phyloP scores from a whole-genome alignment of 1,139 yeast species.

The Scheffersomyces parashehatae region DNA sequence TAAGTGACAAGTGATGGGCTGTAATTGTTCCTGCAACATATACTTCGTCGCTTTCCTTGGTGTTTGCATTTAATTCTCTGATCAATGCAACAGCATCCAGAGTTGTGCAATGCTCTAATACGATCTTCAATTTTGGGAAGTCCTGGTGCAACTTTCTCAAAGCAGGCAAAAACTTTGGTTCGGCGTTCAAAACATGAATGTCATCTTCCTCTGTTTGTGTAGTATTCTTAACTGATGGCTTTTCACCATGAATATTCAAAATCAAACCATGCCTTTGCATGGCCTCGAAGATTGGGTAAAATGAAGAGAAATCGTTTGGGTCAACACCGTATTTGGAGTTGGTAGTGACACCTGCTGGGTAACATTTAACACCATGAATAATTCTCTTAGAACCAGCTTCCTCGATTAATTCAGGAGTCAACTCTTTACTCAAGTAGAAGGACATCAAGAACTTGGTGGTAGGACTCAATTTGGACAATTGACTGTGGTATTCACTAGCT shows the following conservation, averaged over 20 bases:
- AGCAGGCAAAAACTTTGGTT: slow-evolving; percentile 91
- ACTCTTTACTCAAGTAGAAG: slow-evolving; percentile 71
- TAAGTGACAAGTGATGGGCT: slow-evolving; percentile 88
- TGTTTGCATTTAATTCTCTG: slow-evolving; percentile 61
- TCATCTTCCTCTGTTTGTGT: slow-evolving; percentile 45
- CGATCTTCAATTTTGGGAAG: slow-evolving; percentile 85
- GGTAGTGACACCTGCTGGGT: slow-evolving; percentile 98
- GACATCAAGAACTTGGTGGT: slow-evolving; percentile 89
- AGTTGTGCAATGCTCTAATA: slow-evolving; percentile 94
- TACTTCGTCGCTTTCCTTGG: slow-evolving; percentile 41
- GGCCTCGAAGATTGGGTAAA: slow-evolving; percentile 85
- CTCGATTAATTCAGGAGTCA: slow-evolving; percentile 82
- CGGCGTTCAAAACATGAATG: slow-evolving; percentile 91
- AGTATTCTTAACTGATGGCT: slow-evolving; percentile 54
- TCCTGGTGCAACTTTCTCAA: slow-evolving; percentile 71
- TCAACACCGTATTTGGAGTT: slow-evolving; percentile 92
- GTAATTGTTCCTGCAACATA: slow-evolving; percentile 91
- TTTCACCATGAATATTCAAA: slow-evolving; percentile 92
- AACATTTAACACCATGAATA: slow-evolving; percentile 86
- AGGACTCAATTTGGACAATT: slow-evolving; percentile 70
- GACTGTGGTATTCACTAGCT: slow-evolving; percentile 67
- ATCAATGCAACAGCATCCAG: slow-evolving; percentile 82
- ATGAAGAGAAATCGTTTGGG: slow-evolving; percentile 83
- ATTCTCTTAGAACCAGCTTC: slow-evolving; percentile 75
- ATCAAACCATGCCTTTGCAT: slow-evolving; percentile 79